Percentiles rank a stretch among this genome's conserved stretches.
Evolutionary conservation across 345 rosid species (phyloP).

Genomic region (Melastoma malabathricum): DNA sequence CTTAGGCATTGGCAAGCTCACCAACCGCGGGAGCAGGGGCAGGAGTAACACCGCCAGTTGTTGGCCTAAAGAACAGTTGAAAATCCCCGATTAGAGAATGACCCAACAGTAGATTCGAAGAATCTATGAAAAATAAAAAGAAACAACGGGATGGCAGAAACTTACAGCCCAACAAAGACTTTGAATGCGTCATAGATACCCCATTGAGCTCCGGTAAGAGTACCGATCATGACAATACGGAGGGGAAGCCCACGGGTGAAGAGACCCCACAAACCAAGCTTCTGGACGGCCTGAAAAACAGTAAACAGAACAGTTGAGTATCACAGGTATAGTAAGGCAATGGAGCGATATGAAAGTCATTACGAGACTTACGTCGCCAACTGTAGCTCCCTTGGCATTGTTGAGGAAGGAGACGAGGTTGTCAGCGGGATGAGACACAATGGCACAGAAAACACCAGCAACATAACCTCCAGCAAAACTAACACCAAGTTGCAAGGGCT

Average conservation of each 20-base stretch:
- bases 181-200: slow-evolving; percentile 83
- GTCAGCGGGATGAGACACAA: slow-evolving; percentile 96
- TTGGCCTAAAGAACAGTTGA: slow-evolving; percentile 51
- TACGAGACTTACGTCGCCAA: slow-evolving; percentile 49
- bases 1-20: slow-evolving; percentile 35
- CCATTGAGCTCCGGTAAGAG: slow-evolving; percentile 94
- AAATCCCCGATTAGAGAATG: neutral
- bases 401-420: slow-evolving; percentile 96
- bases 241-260: slow-evolving; percentile 90
- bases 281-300: slow-evolving; percentile 57
- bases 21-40: slow-evolving; percentile 30
- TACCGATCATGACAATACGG: slow-evolving; percentile 88
- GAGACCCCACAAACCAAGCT: slow-evolving; percentile 67
- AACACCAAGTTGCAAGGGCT: slow-evolving; percentile 66
- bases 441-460: slow-evolving; percentile 79
- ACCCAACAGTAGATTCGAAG: neutral
- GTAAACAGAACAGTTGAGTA: slow-evolving; percentile 1
- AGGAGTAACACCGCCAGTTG: slow-evolving; percentile 86
- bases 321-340: neutral
- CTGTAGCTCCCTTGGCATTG: slow-evolving; percentile 85
- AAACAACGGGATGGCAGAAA: neutral
- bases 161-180: slow-evolving; percentile 93
- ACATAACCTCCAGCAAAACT: slow-evolving; percentile 90
- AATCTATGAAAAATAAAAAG: neutral
- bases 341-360: neutral